Conservation (phyloP, 345 rosid species). For the Camelina laxa region DNA sequence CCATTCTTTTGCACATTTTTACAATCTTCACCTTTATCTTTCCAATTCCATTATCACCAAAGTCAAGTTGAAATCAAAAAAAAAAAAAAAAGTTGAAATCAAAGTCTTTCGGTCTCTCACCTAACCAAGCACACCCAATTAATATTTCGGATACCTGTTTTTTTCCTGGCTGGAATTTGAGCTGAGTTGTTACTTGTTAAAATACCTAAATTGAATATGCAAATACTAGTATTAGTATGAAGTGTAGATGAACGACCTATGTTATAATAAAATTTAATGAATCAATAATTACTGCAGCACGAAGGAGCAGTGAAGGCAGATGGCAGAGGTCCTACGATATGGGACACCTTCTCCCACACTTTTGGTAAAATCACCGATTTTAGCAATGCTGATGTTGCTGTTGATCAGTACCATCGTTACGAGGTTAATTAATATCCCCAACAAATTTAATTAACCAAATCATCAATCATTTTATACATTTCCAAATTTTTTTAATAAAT, state of each 20-base stretch:
- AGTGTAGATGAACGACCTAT: neutral
- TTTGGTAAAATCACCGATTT: constrained; percentile 67
- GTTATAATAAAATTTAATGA: neutral
- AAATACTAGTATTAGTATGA: neutral
- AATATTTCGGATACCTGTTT: constrained; percentile 4
- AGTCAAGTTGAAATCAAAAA: constrained; percentile 21
- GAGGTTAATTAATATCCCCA: constrained; percentile 53
- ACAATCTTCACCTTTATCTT: neutral
- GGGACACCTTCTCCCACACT: constrained; percentile 85
- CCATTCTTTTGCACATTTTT: constrained; percentile 26
- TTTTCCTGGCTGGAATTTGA: neutral
- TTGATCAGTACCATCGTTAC: constrained; percentile 87
- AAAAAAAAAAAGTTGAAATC: constrained; percentile 16
- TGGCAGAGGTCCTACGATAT: constrained; percentile 84
- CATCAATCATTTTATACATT: neutral
- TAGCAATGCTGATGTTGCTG: constrained; percentile 89
- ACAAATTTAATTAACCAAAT: neutral
- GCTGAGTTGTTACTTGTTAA: neutral
- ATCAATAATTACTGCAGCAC: constrained; percentile 46
- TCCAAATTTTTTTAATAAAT: neutral
- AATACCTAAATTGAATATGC: constrained; percentile 6
- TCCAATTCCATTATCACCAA: neutral
- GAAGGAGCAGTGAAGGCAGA: constrained; percentile 93
- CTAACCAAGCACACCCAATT: constrained; percentile 27
- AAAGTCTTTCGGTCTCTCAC: constrained; percentile 13